Conservation (phyloP, 2,329 filamentous ascomycete genomes). For the Venturiaceae sp. region DNA sequence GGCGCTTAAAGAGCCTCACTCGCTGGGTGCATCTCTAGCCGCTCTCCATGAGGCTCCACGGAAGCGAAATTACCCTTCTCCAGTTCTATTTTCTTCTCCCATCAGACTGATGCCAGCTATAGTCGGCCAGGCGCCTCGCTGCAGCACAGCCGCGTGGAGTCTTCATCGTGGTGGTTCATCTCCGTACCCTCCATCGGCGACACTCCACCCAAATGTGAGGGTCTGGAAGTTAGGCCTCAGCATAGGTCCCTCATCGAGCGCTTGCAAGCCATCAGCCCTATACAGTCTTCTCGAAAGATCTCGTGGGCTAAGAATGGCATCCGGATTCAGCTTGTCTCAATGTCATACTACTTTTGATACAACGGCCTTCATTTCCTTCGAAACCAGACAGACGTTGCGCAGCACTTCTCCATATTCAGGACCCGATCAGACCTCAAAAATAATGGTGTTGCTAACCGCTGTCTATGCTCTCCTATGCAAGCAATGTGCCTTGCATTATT, state of each 20-base stretch:
- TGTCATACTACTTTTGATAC: not conserved
- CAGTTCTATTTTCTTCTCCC: not conserved
- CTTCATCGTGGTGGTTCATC: not conserved
- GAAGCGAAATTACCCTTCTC: conserved; percentile 1
- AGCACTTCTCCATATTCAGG: not conserved
- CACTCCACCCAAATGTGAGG: not conserved
- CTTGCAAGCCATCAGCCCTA: not conserved
- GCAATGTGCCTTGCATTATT: not conserved
- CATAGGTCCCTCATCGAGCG: not conserved
- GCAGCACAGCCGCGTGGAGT: not conserved
- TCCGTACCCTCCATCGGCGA: not conserved
- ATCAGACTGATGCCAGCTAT: not conserved
- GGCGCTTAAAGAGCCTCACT: conserved; percentile 1
- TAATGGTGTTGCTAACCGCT: not conserved
- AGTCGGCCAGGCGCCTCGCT: not conserved
- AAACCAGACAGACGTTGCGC: not conserved
- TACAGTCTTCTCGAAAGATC: not conserved
- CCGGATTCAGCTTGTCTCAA: not conserved
- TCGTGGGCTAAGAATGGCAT: not conserved
- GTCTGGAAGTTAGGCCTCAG: not conserved
- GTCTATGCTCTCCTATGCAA: not conserved
- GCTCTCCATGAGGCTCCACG: not conserved
- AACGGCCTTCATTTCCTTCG: not conserved
- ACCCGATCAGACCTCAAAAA: not conserved
- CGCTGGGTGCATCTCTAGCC: not conserved